Conservation (phyloP, 768 basidiomycete genomes). For the Russula virescens region DNA sequence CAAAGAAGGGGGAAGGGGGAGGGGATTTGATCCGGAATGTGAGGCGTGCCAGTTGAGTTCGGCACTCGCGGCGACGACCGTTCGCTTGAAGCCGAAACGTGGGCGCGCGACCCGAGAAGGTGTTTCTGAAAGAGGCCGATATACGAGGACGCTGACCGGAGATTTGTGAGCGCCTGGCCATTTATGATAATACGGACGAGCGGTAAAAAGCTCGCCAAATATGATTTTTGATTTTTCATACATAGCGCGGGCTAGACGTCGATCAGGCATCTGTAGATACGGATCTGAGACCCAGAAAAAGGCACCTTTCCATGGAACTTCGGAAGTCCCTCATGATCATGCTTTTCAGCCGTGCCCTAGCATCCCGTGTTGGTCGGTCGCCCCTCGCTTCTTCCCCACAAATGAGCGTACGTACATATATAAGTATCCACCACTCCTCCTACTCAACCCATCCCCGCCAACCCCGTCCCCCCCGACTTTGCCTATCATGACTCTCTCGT, state of each 20-base stretch:
- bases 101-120: not conserved
- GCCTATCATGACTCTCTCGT: not conserved
- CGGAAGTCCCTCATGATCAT: not conserved
- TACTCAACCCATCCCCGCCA: not conserved
- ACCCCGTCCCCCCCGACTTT: not conserved
- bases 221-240: not conserved
- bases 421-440: not conserved
- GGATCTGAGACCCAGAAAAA: constrained; percentile 12
- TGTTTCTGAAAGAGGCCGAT: not conserved
- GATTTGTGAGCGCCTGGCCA: not conserved
- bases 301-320: constrained; percentile 18
- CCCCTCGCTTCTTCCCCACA: constrained; percentile 7
- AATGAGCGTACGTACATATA: constrained; percentile 12
- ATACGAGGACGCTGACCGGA: constrained; percentile 20
- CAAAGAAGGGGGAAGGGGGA: too few relatives aligned
- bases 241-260: constrained; percentile 4
- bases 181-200: not conserved
- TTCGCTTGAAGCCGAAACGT: not conserved
- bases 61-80: too few relatives aligned
- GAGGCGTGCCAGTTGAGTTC: too few relatives aligned
- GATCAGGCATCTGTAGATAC: constrained; percentile 14
- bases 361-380: constrained; percentile 21
- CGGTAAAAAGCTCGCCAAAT: not conserved
- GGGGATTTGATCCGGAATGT: not conserved
- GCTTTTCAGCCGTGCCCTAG: not conserved